These are phyloP conservation scores for Cryomyces minteri DNA, from an alignment of 495 filamentous ascomycete genomes.

Conservation along the genomic window DNA sequence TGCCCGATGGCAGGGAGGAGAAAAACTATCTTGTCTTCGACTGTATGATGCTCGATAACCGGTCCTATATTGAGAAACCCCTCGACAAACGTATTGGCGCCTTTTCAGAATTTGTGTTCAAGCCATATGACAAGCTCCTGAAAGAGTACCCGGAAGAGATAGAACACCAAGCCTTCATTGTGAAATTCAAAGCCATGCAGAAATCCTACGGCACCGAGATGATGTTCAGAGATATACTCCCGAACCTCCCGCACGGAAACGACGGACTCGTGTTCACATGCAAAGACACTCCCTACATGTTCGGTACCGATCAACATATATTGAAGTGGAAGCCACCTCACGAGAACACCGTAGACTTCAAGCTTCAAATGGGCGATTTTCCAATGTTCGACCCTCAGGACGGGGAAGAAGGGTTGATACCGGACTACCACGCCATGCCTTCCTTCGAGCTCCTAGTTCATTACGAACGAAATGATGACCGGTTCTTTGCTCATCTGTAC, in stretches of 20 bases:
- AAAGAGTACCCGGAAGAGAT: conserved; percentile 49
- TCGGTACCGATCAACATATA: conserved; percentile 81
- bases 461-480: conserved; percentile 37
- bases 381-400: conserved; percentile 48
- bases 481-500: conserved; percentile 42
- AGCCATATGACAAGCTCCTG: conserved; percentile 59
- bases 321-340: conserved; percentile 91
- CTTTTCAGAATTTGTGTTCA: conserved; percentile 58
- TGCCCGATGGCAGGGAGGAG: conserved; percentile 30
- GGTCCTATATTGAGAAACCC: conserved; percentile 53
- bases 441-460: conserved; percentile 35
- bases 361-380: conserved; percentile 52
- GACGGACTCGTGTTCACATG: conserved; percentile 97
- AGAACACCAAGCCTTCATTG: conserved; percentile 50
- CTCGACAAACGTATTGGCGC: conserved; percentile 81
- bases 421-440: conserved; percentile 45
- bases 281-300: conserved; percentile 62
- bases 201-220: conserved; percentile 73
- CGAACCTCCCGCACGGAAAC: conserved; percentile 72
- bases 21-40: conserved; percentile 79
- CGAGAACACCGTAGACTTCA: conserved; percentile 90
- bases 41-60: conserved; percentile 65
- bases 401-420: conserved; percentile 21
- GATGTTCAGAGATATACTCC: conserved; percentile 78
- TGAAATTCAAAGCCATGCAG: conserved; percentile 76